These are phyloP conservation scores for Oenanthe sinensis DNA, from an alignment of 129 eudicot species.

Conservation along the genomic window DNA sequence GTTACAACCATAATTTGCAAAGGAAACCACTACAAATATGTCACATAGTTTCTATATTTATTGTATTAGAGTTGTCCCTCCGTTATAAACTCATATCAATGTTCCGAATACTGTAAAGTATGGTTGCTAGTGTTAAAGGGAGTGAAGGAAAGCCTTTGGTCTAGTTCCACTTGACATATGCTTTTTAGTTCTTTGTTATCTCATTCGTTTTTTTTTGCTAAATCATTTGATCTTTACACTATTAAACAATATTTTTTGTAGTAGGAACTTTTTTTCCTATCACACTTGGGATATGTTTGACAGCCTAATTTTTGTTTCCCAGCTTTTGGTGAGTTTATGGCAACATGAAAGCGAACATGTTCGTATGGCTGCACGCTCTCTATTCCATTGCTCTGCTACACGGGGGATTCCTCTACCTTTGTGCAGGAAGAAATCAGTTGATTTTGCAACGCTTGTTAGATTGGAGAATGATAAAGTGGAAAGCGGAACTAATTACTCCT, in stretches of 20 bases:
- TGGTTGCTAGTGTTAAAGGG: neutral
- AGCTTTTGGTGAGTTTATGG: constrained; percentile 96
- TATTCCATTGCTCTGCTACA: constrained; percentile 97
- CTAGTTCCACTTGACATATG: neutral
- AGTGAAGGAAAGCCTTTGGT: neutral
- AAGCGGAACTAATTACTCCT: constrained; percentile 19
- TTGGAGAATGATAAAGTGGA: constrained; percentile 18
- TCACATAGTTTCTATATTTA: neutral
- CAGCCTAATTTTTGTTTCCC: constrained; percentile 15
- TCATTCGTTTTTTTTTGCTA: neutral
- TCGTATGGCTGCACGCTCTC: constrained; percentile 91
- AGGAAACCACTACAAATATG: neutral
- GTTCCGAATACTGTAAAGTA: neutral
- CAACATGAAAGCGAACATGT: constrained; percentile 91
- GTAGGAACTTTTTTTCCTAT: neutral
- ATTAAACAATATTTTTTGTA: neutral
- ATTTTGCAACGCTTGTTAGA: constrained; percentile 11
- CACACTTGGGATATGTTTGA: neutral
- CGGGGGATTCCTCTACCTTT: constrained; percentile 82
- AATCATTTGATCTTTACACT: neutral
- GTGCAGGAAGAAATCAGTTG: constrained; percentile 33
- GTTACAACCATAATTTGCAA: neutral
- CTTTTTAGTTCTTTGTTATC: neutral
- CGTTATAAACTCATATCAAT: neutral
- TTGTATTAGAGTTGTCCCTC: neutral